Evolutionary conservation across 192 early-diverging fungal genomes (phyloP), one percentile per base, ranked within the genome.

Genomic region (Diversispora epigaea): DNA sequence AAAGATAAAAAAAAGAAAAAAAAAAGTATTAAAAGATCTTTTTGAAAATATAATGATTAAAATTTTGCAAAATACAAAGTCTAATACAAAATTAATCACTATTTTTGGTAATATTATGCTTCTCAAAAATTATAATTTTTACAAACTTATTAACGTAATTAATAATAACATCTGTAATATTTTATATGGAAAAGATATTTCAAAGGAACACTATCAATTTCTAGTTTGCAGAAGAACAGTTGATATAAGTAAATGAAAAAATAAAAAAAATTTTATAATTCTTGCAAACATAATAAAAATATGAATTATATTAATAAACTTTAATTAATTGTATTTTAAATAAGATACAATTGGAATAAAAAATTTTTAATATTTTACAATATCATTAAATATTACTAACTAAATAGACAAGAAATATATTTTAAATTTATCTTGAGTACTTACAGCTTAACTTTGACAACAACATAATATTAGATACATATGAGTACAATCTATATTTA

Each of bases 311-410:
- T 44, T 67, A 22, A 49, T 46, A 67, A 6, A 40, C 46, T 67
- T 44, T 67, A 49, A 67, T 67, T 67, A 21, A 67, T 67, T 67
- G 44, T 67, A 67, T 67, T 46, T 22, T n/a, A n/a, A n/a, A 22
- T 7, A 67, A 67, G 44, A 47, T 19, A 67, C 44, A 10, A 49
- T 19, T 67, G 17, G 65, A 22, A 44, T 22, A 11, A 19, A 44
- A 67, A 67, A 44, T 49, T 67, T 49, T 67, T 67, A 67, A 67
- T 22, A 67, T 67, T 67, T 67, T 67, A 22, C 43, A 67, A 67
- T 22, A 67, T 67, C 21, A 49, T 9, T 49, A 10, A 22, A 67
- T 22, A 67, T 19, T 21, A 10, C 65, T 9, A 67, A 67, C 65
- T 67, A 17, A 61, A 61, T 61, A 25, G 58, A 15, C 25, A 61